These are phyloP conservation scores for Salix exigua DNA, from an alignment of 345 rosid genomes.

Conservation along the genomic window DNA sequence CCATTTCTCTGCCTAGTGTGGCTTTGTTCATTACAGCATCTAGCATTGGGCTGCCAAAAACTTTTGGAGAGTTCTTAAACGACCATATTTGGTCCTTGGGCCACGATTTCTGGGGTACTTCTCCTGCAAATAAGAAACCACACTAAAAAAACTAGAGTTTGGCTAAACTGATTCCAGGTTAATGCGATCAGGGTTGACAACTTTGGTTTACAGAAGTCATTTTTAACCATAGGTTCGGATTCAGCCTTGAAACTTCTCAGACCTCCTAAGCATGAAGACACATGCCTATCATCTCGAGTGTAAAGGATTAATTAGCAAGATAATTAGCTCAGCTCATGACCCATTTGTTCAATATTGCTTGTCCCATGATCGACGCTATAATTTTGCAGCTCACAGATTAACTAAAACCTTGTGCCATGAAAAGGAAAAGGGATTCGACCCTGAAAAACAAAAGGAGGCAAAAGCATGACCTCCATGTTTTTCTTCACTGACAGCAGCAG, in stretches of 20 bases:
- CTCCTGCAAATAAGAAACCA: constrained; percentile 42
- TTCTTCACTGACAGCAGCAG: constrained; percentile 44
- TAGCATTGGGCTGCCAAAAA: constrained; percentile 91
- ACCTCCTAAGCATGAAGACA: not conserved
- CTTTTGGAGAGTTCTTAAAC: constrained; percentile 50
- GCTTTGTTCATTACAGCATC: constrained; percentile 54
- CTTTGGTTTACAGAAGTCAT: not conserved
- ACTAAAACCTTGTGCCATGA: not conserved
- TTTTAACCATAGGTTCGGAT: not conserved
- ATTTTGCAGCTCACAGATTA: not conserved
- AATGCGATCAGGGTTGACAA: not conserved
- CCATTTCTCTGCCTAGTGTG: constrained; percentile 66
- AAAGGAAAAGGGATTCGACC: not conserved
- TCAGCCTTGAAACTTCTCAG: not conserved
- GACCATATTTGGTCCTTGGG: constrained; percentile 93
- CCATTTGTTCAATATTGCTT: not conserved
- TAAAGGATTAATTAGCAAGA: not conserved
- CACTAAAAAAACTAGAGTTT: no score
- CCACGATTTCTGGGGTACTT: constrained; percentile 92
- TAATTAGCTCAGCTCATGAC: not conserved
- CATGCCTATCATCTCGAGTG: not conserved
- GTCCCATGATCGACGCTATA: not conserved
- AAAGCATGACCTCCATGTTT: constrained; percentile 34
- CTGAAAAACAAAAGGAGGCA: no score
- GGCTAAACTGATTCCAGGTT: not conserved